Evolutionary conservation across 2,329 filamentous ascomycete species (phyloP), one percentile per base, ranked within the genome.

Genomic region (Cytospora mali): DNA sequence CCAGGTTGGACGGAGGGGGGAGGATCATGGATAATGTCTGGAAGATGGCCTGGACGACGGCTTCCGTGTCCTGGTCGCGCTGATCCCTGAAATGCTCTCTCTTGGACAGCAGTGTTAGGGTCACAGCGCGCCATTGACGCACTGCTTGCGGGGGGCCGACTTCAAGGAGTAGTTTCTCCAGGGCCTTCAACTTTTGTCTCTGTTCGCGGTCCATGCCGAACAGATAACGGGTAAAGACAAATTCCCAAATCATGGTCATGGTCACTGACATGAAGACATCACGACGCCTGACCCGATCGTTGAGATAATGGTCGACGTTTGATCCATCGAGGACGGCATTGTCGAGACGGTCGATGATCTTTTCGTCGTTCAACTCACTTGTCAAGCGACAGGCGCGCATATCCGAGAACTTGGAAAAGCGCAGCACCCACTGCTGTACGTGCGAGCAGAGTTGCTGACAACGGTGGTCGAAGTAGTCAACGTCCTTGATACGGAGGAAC

Each of bases 231-330:
- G 94, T 97, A 74, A 99, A 99, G 73, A 99, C 89, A 72, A 96
- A 97, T 76, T 99, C 95, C 93, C 93, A 99, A 57, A 99, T 88
- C 93, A 99, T 97, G 66, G 91, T 95, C 93, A 98, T 98, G 61
- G 94, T 92, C 75, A 99, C 93, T 42, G 93, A 95, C 92, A 98
- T 97, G 82, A 99, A 97, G 63, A 98, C 88, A 74, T 98, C 94
- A 64, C 94, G 88, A 65, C 95, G 89, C 71, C 86, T 88, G 60
- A 97, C 90, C 46, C 96, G 91, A 74, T 99, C 94, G 68, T 85
- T 85, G 55, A 99, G 88, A 72, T 96, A 95, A 62, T 82, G 80
- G 75, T 98, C 93, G 66, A 97, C 93, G 73, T 98, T 93, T 52
- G 92, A 92, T 66, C 94, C 95, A 76, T 99, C 96, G 28, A 99